Conservation (phyloP, 2,329 filamentous ascomycete species). For the Microcera coccophila region DNA sequence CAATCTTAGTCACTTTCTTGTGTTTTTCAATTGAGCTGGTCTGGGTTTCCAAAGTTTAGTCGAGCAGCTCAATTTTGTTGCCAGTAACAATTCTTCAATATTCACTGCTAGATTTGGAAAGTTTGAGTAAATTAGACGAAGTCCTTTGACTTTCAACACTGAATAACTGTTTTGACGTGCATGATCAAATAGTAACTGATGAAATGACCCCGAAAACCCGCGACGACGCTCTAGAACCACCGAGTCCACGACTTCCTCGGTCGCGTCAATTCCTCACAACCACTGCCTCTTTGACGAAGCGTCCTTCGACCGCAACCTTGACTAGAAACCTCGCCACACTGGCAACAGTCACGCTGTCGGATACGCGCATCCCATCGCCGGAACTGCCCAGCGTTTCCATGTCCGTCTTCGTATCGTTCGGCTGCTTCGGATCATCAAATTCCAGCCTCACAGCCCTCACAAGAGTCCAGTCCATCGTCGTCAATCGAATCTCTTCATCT, state of each 20-base stretch:
- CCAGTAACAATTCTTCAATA: not conserved
- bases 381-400: slow-evolving; percentile 28
- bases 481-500: slow-evolving; percentile 35
- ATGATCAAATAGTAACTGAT: not conserved
- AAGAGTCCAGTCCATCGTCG: slow-evolving; percentile 35
- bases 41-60: too few relatives aligned
- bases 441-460: slow-evolving; percentile 32
- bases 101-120: too few relatives aligned
- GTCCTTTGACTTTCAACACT: too few relatives aligned
- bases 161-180: too few relatives aligned
- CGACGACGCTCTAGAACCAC: not conserved
- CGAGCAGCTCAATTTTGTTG: too few relatives aligned
- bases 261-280: slow-evolving; percentile 13
- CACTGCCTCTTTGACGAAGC: slow-evolving; percentile 17
- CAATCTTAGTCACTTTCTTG: too few relatives aligned
- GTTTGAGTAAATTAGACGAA: too few relatives aligned
- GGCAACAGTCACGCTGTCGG: slow-evolving; percentile 26
- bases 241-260: not conserved
- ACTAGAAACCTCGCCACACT: slow-evolving; percentile 33
- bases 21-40: too few relatives aligned
- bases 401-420: slow-evolving; percentile 3
- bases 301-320: slow-evolving; percentile 28
- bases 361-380: slow-evolving; percentile 30
- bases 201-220: too few relatives aligned
- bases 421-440: slow-evolving; percentile 28